Evolutionary conservation across 495 filamentous ascomycete genomes (phyloP), one percentile per base, ranked within the genome.

Genomic region (Extremus antarcticus): DNA sequence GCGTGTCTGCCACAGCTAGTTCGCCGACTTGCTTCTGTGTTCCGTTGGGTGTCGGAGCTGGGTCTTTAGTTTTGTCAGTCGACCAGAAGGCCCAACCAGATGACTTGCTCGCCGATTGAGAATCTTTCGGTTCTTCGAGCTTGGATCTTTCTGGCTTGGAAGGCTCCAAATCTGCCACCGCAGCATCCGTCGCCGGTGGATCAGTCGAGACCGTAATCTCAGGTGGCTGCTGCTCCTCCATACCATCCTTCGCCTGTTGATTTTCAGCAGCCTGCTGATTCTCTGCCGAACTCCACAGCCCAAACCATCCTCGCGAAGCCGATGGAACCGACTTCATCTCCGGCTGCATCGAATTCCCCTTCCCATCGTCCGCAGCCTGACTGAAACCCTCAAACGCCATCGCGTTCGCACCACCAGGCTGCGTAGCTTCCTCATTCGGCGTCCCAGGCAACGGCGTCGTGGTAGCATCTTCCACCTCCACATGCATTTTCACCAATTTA

Each of bases 21-120:
- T 91, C 82, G 2, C 84, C 84, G 25, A 77, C 64, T 60, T 71
- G 62, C 43, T 70, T 70, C 38, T 85, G 77, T 10, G 70, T 63
- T 35, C 74, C 70, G 22, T 63, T 65, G 1, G 73, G 51, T 50
- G 63, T 71, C 20, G 66, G 58, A 9, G 66, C 54, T 15, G 59
- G 57, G 25, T 73, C 50, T 77, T 79, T 11, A 78, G 62, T 19
- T 75, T 52, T 68, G 17, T 87, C 86, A 52, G 78, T 80, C 7
- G 85, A 88, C 86, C 86, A 94, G 58, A 94, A 94, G 0, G 84
- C 87, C 88, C 88, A 94, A 1, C 83, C 86, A 7, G 86, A 86
- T 19, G 83, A 76, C 56, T 74, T 79, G 13, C 61, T 51, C 25
- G 58, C 21, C 10, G 56, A 54, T n/a, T 45, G 15, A 21, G 41